A percentile compares a stretch with the other conserved stretches of the same genome.
These are phyloP conservation scores for Drechslerella stenobrocha DNA, from an alignment of 2,329 filamentous ascomycete species.

Conservation along the genomic window DNA sequence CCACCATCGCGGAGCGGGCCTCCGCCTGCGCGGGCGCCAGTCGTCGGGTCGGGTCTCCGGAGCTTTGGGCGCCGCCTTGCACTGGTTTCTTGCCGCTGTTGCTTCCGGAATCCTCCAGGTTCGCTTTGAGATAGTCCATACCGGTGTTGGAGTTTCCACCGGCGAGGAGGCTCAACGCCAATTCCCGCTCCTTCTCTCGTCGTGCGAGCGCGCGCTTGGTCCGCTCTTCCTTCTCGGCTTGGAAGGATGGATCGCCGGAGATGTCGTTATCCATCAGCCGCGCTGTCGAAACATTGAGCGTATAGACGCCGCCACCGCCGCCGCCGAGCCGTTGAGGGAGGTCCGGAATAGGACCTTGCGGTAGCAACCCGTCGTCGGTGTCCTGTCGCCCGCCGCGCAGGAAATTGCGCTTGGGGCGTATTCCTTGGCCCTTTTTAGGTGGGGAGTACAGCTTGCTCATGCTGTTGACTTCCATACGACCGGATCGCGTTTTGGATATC, in stretches of 20 bases:
- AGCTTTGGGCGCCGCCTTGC: neutral
- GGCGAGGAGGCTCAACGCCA: conserved; percentile 66
- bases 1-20: conserved; percentile 12
- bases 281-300: conserved; percentile 58
- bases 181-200: conserved; percentile 71
- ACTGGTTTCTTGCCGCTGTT: conserved; percentile 18
- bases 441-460: conserved; percentile 62
- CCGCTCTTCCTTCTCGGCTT: conserved; percentile 65
- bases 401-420: conserved; percentile 53
- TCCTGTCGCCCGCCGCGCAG: conserved; percentile 57
- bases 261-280: conserved; percentile 69
- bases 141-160: conserved; percentile 50
- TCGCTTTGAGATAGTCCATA: conserved; percentile 51
- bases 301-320: conserved; percentile 58
- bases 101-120: conserved; percentile 36
- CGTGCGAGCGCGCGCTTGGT: conserved; percentile 67
- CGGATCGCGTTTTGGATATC: conserved; percentile 69
- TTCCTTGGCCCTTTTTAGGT: conserved; percentile 51
- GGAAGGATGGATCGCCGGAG: conserved; percentile 61
- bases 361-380: conserved; percentile 53
- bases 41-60: neutral
- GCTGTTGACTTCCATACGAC: conserved; percentile 77
- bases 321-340: conserved; percentile 56
- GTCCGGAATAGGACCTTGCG: conserved; percentile 47
- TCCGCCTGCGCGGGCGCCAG: conserved; percentile 15